These are phyloP conservation scores for Macrocybe gigantea DNA, from an alignment of 768 basidiomycete genomes.

Conservation along the genomic window DNA sequence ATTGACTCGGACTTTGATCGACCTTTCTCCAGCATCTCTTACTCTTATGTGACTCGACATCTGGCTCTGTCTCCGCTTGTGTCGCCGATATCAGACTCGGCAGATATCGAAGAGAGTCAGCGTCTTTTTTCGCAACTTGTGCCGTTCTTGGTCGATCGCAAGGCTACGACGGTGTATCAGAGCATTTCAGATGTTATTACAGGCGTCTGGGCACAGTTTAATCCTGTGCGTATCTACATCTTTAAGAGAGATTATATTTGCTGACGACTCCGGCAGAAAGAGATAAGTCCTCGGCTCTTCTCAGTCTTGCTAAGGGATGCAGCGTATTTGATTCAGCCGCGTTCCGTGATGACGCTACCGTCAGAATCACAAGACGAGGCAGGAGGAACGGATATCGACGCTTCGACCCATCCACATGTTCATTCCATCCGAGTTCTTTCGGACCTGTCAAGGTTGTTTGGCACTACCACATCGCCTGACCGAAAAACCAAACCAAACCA, in stretches of 20 bases:
- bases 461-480: neutral
- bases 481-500: constrained; percentile 22
- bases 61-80: constrained; percentile 56
- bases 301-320: constrained; percentile 53
- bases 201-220: constrained; percentile 62
- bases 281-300: constrained; percentile 36
- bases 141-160: constrained; percentile 61
- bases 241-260: neutral
- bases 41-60: constrained; percentile 60
- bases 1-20: neutral
- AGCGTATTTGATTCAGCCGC: constrained; percentile 45
- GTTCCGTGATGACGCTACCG: constrained; percentile 22
- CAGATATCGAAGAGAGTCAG: constrained; percentile 42
- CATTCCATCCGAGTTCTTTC: constrained; percentile 45
- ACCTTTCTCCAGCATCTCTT: constrained; percentile 48
- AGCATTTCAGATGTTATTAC: constrained; percentile 48
- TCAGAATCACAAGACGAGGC: constrained; percentile 5
- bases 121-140: constrained; percentile 43
- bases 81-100: constrained; percentile 26
- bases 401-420: constrained; percentile 31
- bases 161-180: constrained; percentile 47
- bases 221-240: constrained; percentile 28
- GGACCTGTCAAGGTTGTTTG: constrained; percentile 44
- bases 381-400: constrained; percentile 13
- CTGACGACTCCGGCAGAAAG: neutral